These are phyloP conservation scores for Pachysandra terminalis DNA, from an alignment of 164 flowering plant species.

Conservation along the genomic window DNA sequence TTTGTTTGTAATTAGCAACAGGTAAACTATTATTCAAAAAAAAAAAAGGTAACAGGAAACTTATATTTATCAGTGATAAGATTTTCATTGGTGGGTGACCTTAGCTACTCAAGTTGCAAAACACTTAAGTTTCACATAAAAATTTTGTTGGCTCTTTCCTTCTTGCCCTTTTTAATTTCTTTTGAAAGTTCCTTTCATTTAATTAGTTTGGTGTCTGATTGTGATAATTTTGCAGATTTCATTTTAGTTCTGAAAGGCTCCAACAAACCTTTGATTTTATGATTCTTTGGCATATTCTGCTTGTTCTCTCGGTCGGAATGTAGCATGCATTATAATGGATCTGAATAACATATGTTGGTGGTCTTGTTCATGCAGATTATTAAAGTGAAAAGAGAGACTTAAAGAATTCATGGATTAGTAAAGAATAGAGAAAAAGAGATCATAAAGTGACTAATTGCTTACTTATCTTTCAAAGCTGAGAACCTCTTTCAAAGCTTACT, in stretches of 20 bases:
- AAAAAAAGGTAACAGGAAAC: too few species aligned
- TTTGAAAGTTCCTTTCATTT: background rate
- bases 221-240: conserved; percentile 1
- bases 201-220: background rate
- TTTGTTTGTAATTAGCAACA: background rate
- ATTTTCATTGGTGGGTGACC: background rate
- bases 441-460: conserved; percentile 45
- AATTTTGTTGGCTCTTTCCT: background rate
- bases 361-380: conserved; percentile 69
- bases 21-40: too few species aligned
- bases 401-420: conserved; percentile 56
- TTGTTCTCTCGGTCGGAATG: conserved; percentile 22
- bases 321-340: conserved; percentile 23
- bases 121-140: background rate
- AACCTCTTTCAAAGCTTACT: too few species aligned
- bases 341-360: conserved; percentile 43
- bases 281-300: conserved; percentile 17
- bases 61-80: background rate
- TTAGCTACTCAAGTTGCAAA: background rate
- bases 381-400: conserved; percentile 47
- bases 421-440: conserved; percentile 46
- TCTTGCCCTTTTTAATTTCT: background rate
- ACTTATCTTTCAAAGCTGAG: conserved; percentile 36
- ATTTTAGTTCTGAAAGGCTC: conserved; percentile 3
- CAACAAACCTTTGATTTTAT: conserved; percentile 4